Base-by-base conservation (phyloP, 2,329 filamentous ascomycete genomes). In the Metarhizium sp. region DNA sequence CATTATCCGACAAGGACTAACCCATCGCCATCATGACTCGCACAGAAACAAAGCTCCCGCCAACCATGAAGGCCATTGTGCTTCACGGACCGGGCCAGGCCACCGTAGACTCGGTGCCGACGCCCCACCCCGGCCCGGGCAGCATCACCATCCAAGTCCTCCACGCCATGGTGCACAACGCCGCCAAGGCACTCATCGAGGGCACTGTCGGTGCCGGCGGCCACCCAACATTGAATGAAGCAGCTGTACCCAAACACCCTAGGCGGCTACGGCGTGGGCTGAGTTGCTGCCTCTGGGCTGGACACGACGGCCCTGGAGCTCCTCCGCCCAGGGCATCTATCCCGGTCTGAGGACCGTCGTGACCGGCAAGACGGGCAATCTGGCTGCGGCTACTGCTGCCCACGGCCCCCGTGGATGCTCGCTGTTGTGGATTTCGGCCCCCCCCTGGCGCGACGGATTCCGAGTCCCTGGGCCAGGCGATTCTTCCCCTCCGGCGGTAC, bases 351-450 rank as follows among this genome's bases (percentile, higher is more conserved):
- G 71, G 45, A 73, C 67, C 0, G 72, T 79, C 16, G 42, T 45
- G 3, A 5, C 4, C 59, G 65, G 46, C 67, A 76, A 25, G 73
- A 70, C 0, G 73, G 73, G 2, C 67, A 77, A 46, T 64, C 68
- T 4, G 62, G 4, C 25, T 25, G 25, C 25, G 25, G 25, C 25
- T 25, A 25, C 4, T 25, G 25, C 25, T 3, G 25, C 25, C 25
- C 25, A 25, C 4, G 25, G 25, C 25, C 25, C 25, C 25, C 3
- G 25, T 25, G 25, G 25, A 60, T 2, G 74, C 70, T 1, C 2
- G 74, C 70, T 1, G 73, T 70, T 58, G 62, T 79, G 52, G 78
- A 81, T 58, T 67, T 78, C 38, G 71, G 71, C 1, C 77, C 77
- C 2, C 2, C 2, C 64, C 67, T 0, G 62, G 59, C 11, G 70